Base-by-base conservation (phyloP, 176 grass and related monocot species). In the Melocanna baccifera region DNA sequence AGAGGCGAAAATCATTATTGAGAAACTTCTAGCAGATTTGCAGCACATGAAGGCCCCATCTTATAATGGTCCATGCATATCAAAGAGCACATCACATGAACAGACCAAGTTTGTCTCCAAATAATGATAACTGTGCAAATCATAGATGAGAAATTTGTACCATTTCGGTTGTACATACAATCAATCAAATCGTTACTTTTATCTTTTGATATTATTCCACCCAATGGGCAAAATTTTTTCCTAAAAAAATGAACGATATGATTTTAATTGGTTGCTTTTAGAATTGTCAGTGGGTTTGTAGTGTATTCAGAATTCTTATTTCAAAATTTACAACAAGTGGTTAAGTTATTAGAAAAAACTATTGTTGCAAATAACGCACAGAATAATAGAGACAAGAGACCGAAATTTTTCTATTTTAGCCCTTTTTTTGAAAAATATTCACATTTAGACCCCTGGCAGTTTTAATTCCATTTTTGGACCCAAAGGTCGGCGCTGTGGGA, bases 81-180 rank as follows among this genome's bases (percentile, higher is more conserved):
- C 29, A n/a, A 56, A 65, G 46, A 56, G 7, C 39, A 40, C 62
- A 29, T 50, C 71, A 82, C 78, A 87, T 82, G 40, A 61, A 13
- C 22, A 39, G 48, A n/a, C 9, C 29, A 68, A 53, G 12, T 37
- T 29, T 76, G 62, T 29, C 18, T 30, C 5, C 45, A 11, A 28
- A 56, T 16, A 67, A 41, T 43, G 46, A 25, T 18, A 43, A 67
- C 20, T 43, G 47, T 14, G 37, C 15, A 13, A 15, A 76, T 42
- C 70, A 74, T 73, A 39, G 42, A 4, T 20, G 20, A 39, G 30
- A 66, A 52, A 75, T 5, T 1, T 40, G 45, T 41, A 9, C 18
- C 16, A 22, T 12, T 70, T 71, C 11, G 41, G 6, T 71, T 36
- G 11, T 55, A 23, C 57, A 69, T 14, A 36, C 40, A 3, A 2